Evolutionary conservation across 768 basidiomycete species (phyloP), one percentile per base, ranked within the genome.

Genomic region (Filobasidium floriforme): DNA sequence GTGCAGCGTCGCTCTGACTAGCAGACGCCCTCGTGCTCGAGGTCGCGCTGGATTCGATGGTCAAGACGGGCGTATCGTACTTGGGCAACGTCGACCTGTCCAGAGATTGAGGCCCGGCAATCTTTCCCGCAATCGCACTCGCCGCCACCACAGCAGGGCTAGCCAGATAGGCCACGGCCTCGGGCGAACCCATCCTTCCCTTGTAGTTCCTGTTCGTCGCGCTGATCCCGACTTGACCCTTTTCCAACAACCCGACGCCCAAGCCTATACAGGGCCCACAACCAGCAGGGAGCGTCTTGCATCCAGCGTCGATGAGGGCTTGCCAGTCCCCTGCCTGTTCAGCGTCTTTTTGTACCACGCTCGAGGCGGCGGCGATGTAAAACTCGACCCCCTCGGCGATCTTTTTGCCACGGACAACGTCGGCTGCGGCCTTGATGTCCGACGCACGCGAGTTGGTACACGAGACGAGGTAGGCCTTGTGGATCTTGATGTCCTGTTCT

Each of bases 141-240:
- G 96, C 93, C 26, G 96, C 94, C 15, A 99, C 96, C 7, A 98
- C 94, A 2, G 91, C 92, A 0, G 96, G 96, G 70, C 90, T 92
- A 5, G 92, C 92, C 49, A 99, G 85, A 80, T 98, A 98, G 0
- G 96, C 94, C 71, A 88, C 85, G 0, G 96, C 94, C 61, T 90
- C 89, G 0, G 96, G 94, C 69, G 88, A 86, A 0, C 96, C 96
- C 96, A 99, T 99, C 4, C 96, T 84, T 3, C 96, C 96, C 81
- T 99, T 98, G 81, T 97, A 99, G 75, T 99, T 99, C 79, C 96
- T 83, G 80, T 99, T 99, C 7, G 94, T 98, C 4, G 96, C 96
- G 69, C 92, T 94, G 75, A 99, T 98, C 0, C 96, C 94, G 0
- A 87, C 88, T 78, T 99, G 85, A 1, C 94, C 96, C 70, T 98